Evolutionary conservation across 345 rosid species (phyloP).

Genomic region (Eucalyptus sideroxylon): DNA sequence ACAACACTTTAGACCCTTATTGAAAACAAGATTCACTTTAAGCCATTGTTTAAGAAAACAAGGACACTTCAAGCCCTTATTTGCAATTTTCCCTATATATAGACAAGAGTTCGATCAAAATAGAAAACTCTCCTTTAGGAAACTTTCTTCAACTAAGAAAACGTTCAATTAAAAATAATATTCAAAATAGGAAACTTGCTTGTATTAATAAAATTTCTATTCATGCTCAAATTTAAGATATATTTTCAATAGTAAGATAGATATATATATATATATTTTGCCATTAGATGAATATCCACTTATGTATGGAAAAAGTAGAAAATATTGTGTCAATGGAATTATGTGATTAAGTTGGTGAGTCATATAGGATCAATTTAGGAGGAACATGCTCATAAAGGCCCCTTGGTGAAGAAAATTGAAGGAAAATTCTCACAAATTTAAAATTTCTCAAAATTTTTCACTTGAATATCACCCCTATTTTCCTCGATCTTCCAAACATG

Average conservation of each 20-base stretch:
- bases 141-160: too few species aligned
- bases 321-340: neutral
- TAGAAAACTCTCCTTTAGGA: too few species aligned
- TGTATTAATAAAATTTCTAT: too few species aligned
- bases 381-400: neutral
- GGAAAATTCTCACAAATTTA: neutral
- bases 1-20: rapidly evolving
- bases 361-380: neutral
- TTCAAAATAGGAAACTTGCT: too few species aligned
- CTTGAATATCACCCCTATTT: neutral
- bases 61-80: rapidly evolving
- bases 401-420: neutral
- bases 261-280: neutral
- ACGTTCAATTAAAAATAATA: too few species aligned
- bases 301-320: neutral
- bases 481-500: neutral
- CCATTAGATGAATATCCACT: neutral
- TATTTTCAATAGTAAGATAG: too few species aligned
- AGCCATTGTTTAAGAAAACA: too few species aligned
- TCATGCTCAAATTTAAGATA: too few species aligned
- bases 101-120: too few species aligned
- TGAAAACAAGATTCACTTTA: too few species aligned
- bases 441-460: neutral
- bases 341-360: neutral
- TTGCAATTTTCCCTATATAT: too few species aligned